Percentiles rank a stretch among this genome's conserved stretches.
Evolutionary conservation across 176 grass and related monocot genomes (phyloP).

Genomic region (Zizania latifolia): DNA sequence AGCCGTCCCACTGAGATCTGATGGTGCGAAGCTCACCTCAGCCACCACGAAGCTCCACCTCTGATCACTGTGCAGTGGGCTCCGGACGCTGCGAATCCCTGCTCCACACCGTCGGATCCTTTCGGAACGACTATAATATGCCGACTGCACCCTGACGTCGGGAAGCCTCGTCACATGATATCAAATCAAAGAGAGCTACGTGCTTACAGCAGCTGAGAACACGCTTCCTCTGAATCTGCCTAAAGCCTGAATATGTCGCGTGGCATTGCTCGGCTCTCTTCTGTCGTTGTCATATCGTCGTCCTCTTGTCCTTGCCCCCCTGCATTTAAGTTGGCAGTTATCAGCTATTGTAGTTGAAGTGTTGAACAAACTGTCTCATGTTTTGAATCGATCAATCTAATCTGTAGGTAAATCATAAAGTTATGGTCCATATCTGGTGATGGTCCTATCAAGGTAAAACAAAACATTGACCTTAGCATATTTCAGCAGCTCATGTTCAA

Average conservation of each 20-base stretch:
- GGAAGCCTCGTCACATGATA: too few species aligned
- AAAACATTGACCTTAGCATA: background rate
- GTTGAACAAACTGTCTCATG: background rate
- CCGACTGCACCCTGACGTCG: too few species aligned
- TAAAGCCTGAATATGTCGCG: conserved; percentile 77
- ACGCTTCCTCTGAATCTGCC: conserved; percentile 81
- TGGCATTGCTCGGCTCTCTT: conserved; percentile 57
- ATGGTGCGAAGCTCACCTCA: too few species aligned
- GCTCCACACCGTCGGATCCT: too few species aligned
- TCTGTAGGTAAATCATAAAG: background rate
- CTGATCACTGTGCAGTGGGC: too few species aligned
- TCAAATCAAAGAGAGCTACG: background rate
- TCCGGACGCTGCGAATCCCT: too few species aligned
- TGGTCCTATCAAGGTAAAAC: conserved; percentile 40
- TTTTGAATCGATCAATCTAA: background rate
- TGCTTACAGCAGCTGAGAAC: conserved; percentile 37
- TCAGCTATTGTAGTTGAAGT: background rate
- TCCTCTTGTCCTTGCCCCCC: conserved; percentile 78
- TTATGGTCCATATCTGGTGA: conserved; percentile 65
- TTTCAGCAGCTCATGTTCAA: conserved; percentile 11
- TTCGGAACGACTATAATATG: too few species aligned
- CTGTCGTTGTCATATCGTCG: conserved; percentile 38
- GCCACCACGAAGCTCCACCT: too few species aligned
- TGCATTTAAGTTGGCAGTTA: background rate
- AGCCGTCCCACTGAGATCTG: too few species aligned